Conservation (phyloP, 2,329 filamentous ascomycete genomes). For the Hypoxylon sp. region DNA sequence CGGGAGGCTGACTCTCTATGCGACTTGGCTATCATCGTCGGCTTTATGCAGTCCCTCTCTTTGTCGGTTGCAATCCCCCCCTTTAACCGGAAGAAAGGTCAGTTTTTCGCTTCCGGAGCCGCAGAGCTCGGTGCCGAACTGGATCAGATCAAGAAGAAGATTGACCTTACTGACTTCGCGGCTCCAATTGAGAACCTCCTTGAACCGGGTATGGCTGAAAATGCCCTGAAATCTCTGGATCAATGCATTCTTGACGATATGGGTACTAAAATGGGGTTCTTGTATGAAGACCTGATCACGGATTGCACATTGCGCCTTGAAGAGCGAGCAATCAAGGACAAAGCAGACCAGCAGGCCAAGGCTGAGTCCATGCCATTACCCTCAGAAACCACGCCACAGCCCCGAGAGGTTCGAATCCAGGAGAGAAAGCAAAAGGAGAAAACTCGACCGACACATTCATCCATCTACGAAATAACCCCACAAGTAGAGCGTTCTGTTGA, state of each 20-base stretch:
- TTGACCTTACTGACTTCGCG: constrained; percentile 2
- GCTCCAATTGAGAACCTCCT: constrained; percentile 3
- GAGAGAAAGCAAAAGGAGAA: neutral
- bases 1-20: constrained; percentile 3
- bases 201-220: neutral
- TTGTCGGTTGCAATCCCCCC: neutral
- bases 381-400: neutral
- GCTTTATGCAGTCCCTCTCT: constrained; percentile 6
- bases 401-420: neutral
- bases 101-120: neutral
- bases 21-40: constrained; percentile 4
- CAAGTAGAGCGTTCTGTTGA: neutral
- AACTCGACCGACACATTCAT: constrained; percentile 2
- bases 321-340: neutral
- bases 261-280: neutral
- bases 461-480: constrained; percentile 1
- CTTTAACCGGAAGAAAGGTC: neutral
- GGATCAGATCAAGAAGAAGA: neutral
- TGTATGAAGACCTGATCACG: constrained; percentile 2
- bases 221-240: constrained; percentile 1
- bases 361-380: neutral
- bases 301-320: neutral
- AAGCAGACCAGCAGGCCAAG: neutral
- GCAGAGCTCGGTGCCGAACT: neutral
- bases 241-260: constrained; percentile 1